Evolutionary conservation across 2,329 filamentous ascomycete genomes (phyloP), one percentile per base, ranked within the genome.

Genomic region (Penicillium sp.): DNA sequence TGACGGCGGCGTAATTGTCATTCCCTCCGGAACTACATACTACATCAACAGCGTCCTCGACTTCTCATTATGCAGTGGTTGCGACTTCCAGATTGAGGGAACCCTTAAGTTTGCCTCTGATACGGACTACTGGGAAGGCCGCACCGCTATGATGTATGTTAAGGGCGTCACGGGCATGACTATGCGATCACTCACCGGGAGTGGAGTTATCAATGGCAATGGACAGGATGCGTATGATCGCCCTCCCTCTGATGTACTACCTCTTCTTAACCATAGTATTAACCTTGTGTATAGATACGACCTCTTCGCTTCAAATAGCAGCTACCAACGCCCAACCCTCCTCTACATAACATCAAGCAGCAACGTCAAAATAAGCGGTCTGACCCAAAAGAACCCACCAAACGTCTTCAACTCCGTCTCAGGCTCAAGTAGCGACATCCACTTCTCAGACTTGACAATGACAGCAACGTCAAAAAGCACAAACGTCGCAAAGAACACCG

Each of bases 51-150:
- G 75, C n/a, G 72, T 73, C 0, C 66, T 82, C 10, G 69, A 76
- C 45, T 77, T 81, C 37, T 67, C 69, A 1, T 75, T 74, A 2
- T 81, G 80, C 63, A 62, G 60, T 4, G 70, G 68, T n/a, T 82
- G 80, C 60, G 76, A 77, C 44, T 70, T 81, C 48, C 76, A 81
- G 57, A 67, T 82, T 6, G 78, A 82, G 55, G 80, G 79, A 0
- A 68, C 72, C 0, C 62, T 82, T 4, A 75, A 75, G 53, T 74
- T 75, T 4, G 70, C 74, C 1, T 67, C 71, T 2, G 67, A 78
- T 47, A 74, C 75, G 7, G 64, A 70, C 31, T 78, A 76, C 57
- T 81, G 79, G 80, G 67, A 72, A 25, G 75, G 74, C 16, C 71
- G 73, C 51, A 71, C 62, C 0, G 72, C 74, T 11, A 77, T 80